Percentiles rank a stretch among this genome's conserved stretches.
Evolutionary conservation across 331 rosid species (phyloP).

Genomic region (Ulmus americana): DNA sequence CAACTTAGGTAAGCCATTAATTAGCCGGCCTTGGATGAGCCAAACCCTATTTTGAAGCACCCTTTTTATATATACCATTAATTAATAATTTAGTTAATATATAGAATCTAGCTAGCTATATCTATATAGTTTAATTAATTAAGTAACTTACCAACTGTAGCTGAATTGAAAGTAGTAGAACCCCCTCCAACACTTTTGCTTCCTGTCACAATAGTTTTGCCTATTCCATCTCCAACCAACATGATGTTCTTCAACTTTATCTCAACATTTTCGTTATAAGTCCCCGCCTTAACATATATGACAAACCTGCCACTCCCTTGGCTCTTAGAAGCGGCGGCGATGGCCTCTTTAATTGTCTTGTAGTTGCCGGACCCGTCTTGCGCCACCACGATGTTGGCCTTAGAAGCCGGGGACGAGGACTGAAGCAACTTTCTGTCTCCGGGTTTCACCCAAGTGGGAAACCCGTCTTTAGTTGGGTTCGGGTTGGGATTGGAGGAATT

Average conservation of each 20-base stretch:
- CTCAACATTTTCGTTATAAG: slow-evolving; percentile 57
- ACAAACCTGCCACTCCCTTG: slow-evolving; percentile 54
- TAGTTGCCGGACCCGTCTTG: slow-evolving; percentile 65
- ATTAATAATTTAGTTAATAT: too few relatives aligned
- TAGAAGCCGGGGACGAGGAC: slow-evolving; percentile 39
- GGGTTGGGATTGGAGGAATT: slow-evolving; percentile 9
- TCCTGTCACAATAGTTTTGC: slow-evolving; percentile 45
- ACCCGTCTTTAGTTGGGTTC: slow-evolving; percentile 26
- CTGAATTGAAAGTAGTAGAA: slow-evolving; percentile 67
- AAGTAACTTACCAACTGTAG: slow-evolving; percentile 67
- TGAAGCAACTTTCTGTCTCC: slow-evolving; percentile 63
- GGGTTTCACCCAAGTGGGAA: slow-evolving; percentile 66
- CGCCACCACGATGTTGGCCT: slow-evolving; percentile 58
- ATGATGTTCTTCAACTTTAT: slow-evolving; percentile 40
- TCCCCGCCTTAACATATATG: slow-evolving; percentile 66
- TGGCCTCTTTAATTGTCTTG: slow-evolving; percentile 45
- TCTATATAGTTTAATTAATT: not conserved
- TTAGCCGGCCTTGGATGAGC: too few relatives aligned
- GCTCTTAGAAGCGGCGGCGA: slow-evolving; percentile 36
- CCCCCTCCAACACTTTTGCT: slow-evolving; percentile 59
- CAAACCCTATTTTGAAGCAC: too few relatives aligned
- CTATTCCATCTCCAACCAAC: slow-evolving; percentile 87
- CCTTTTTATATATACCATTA: too few relatives aligned
- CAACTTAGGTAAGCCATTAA: too few relatives aligned
- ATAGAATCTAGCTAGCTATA: too few relatives aligned